phyloP scores from a whole-genome alignment of 371 early-diverging fungal genomes.

The Mortierella sp. region DNA sequence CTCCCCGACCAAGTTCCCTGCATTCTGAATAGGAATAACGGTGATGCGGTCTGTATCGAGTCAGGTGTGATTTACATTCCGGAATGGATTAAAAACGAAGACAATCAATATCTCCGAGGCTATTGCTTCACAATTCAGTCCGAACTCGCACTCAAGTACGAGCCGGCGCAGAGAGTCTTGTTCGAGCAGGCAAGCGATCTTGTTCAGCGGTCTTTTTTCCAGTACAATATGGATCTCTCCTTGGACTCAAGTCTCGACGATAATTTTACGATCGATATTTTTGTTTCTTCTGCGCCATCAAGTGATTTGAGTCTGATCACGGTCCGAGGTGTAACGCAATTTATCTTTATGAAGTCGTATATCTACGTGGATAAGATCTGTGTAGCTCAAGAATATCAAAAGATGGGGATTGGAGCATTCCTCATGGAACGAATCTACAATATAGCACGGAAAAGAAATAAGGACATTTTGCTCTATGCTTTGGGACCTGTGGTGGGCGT shows the following conservation, averaged over 20 bases:
- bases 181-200: conserved; percentile 47
- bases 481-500: conserved; percentile 43
- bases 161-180: conserved; percentile 28
- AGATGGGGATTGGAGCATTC: conserved; percentile 50
- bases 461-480: conserved; percentile 58
- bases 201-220: conserved; percentile 29
- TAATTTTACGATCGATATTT: conserved; percentile 53
- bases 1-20: conserved; percentile 27
- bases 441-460: conserved; percentile 39
- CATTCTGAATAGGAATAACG: conserved; percentile 30
- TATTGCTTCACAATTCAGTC: conserved; percentile 55
- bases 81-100: conserved; percentile 15
- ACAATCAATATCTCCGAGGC: conserved; percentile 22
- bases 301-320: conserved; percentile 24
- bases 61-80: conserved; percentile 46
- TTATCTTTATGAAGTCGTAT: conserved; percentile 56
- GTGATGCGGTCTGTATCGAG: conserved; percentile 34
- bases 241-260: conserved; percentile 56
- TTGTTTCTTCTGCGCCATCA: conserved; percentile 27
- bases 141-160: conserved; percentile 42
- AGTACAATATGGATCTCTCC: conserved; percentile 51
- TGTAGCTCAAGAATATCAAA: conserved; percentile 45
- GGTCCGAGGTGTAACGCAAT: conserved; percentile 55
- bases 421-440: conserved; percentile 47
- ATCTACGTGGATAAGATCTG: conserved; percentile 59